Percentiles rank a stretch among this genome's conserved stretches.
Conservation (phyloP, 2,329 filamentous ascomycete species). For the Colletotrichum graminicola region DNA sequence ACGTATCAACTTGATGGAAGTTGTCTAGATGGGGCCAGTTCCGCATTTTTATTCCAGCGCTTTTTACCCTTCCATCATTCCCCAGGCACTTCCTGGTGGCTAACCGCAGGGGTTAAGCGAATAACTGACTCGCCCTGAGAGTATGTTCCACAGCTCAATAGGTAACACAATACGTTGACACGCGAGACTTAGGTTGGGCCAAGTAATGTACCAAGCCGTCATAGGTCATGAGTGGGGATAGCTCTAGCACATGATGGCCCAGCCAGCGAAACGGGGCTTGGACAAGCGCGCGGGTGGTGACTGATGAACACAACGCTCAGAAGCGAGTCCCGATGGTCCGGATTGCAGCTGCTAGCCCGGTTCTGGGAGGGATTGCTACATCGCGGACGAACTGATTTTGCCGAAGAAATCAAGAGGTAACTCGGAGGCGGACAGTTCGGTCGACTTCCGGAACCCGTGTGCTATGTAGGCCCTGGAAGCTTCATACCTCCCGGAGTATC, state of each 20-base stretch:
- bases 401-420: slow-evolving; percentile 5
- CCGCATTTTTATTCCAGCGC: slow-evolving; percentile 1
- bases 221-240: slow-evolving; percentile 1
- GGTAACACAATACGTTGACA: slow-evolving; percentile 19
- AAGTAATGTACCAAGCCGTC: slow-evolving; percentile 27
- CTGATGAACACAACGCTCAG: slow-evolving; percentile 1
- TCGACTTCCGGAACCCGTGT: slow-evolving; percentile 27
- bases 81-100: neutral
- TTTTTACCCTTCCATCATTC: neutral
- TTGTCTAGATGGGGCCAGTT: slow-evolving; percentile 14
- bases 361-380: slow-evolving; percentile 1
- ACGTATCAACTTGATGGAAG: slow-evolving; percentile 34
- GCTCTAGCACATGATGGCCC: slow-evolving; percentile 6
- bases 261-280: slow-evolving; percentile 10
- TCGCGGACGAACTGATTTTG: slow-evolving; percentile 23
- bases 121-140: slow-evolving; percentile 32
- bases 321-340: slow-evolving; percentile 33
- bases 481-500: neutral
- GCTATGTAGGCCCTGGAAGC: neutral
- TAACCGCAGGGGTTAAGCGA: slow-evolving; percentile 18
- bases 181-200: slow-evolving; percentile 15
- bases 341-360: slow-evolving; percentile 25
- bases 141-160: slow-evolving; percentile 12
- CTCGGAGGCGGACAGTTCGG: slow-evolving; percentile 20
- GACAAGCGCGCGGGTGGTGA: slow-evolving; percentile 38